phyloP scores from a whole-genome alignment of 2,329 filamentous ascomycete genomes.

The Sclerotinia minor region DNA sequence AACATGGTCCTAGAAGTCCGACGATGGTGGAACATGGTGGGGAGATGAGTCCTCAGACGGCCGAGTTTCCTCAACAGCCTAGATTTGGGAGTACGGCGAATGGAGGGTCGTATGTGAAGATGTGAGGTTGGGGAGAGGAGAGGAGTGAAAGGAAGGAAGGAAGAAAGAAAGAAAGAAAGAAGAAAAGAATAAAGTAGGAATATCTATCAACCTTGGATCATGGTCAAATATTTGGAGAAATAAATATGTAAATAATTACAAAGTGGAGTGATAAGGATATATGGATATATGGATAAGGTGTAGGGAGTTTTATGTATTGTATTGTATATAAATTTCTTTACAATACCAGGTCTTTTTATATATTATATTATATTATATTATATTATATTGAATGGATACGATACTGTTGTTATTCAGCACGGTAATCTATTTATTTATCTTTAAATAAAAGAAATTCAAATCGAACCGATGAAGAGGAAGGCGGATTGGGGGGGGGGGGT shows the following conservation, averaged over 20 bases:
- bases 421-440: no score
- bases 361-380: background rate
- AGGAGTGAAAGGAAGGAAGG: background rate
- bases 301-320: constrained; percentile 9
- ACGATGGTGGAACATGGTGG: background rate
- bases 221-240: background rate
- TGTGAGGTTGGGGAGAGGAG: background rate
- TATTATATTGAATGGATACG: background rate
- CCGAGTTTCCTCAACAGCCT: constrained; percentile 10
- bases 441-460: background rate
- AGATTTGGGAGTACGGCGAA: constrained; percentile 9
- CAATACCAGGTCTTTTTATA: no score
- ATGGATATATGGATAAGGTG: no score
- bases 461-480: no score
- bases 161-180: no score
- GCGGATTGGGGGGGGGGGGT: no score
- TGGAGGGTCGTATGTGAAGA: constrained; percentile 10
- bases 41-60: constrained; percentile 8
- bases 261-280: background rate
- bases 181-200: background rate
- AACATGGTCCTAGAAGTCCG: constrained; percentile 6
- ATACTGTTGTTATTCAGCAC: no score
- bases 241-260: background rate
- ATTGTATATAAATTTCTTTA: constrained; percentile 16
- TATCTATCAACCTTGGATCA: background rate